These are phyloP conservation scores for Colletotrichum sp. DNA, from an alignment of 2,329 filamentous ascomycete species.

Conservation along the genomic window DNA sequence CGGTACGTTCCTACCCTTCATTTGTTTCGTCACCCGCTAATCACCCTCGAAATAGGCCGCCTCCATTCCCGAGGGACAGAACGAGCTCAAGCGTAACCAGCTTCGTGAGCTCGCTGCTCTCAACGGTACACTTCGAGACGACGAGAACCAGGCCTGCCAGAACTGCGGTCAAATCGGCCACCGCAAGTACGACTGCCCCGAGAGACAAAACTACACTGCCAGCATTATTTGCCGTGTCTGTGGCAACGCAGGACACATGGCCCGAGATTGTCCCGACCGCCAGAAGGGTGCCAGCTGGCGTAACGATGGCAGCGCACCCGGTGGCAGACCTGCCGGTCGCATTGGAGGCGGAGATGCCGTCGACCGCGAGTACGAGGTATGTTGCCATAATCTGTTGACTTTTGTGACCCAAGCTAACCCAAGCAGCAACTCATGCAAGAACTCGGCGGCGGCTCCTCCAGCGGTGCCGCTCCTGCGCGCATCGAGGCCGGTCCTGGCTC, in stretches of 20 bases:
- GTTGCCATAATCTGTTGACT: slow-evolving; percentile 31
- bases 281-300: slow-evolving; percentile 92
- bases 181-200: slow-evolving; percentile 97
- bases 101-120: slow-evolving; percentile 96
- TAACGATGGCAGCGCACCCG: slow-evolving; percentile 65
- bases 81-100: slow-evolving; percentile 98
- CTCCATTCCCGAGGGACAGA: slow-evolving; percentile 97
- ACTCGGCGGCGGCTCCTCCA: slow-evolving; percentile 76
- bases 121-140: slow-evolving; percentile 98
- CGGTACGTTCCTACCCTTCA: slow-evolving; percentile 63
- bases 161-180: slow-evolving; percentile 99
- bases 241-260: slow-evolving; percentile 98
- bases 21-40: slow-evolving; percentile 25
- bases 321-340: slow-evolving; percentile 59
- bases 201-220: slow-evolving; percentile 98
- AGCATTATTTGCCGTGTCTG: slow-evolving; percentile 99
- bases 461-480: slow-evolving; percentile 70
- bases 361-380: slow-evolving; percentile 93
- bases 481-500: slow-evolving; percentile 84
- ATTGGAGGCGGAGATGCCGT: slow-evolving; percentile 83
- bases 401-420: slow-evolving; percentile 42
- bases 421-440: slow-evolving; percentile 94
- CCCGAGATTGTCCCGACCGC: slow-evolving; percentile 93
- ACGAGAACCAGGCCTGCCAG: slow-evolving; percentile 99
- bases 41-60: slow-evolving; percentile 71